Base-by-base conservation (phyloP, 208 protist species). In the Leishmania tropica region DNA sequence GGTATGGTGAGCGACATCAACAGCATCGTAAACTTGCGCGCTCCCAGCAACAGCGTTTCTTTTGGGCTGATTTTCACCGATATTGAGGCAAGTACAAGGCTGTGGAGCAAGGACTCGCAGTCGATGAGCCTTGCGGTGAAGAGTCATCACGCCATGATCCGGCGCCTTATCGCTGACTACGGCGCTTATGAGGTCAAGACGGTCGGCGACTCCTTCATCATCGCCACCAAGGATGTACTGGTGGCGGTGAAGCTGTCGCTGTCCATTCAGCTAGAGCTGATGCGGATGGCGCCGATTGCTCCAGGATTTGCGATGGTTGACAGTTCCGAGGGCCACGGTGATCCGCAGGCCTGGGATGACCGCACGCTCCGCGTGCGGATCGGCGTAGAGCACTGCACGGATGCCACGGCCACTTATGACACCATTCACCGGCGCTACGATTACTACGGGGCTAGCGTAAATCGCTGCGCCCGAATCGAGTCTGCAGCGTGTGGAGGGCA, bases 401-500 rank as follows among this genome's bases (percentile, higher is more conserved):
- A 94, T 31, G 90, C 90, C 45, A 86, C 78, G 54, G 87, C 88
- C 35, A 89, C 83, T 7, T 97, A 95, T 79, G 92, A 97, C 76
- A 78, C 76, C 48, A 88, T 94, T 35, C 85, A 92, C 60, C 81
- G 89, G 13, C 84, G 92, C 31, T 95, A 95, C 81, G 95, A 98
- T 84, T 99, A 98, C 89, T 97, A 96, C 81, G 95, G 96, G 31
- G 89, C 88, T 0, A 94, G 93, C 56, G 96, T 99, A 2, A 98
- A 97, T 81, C 91, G 91, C 31, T 91, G 93, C 67, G 90, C 95
- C 4, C 90, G 95, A 40, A 94, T 99, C 51, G 85, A 92, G 80
- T 72, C 86, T 4, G 83, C 81, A 0, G 91, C 90, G 10, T 91
- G 93, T 53, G 96, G 95, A 31, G 97, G 95, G 3, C 93, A 98